Base-by-base conservation (phyloP, 2,329 filamentous ascomycete genomes). In the Thyridium curvatum region DNA sequence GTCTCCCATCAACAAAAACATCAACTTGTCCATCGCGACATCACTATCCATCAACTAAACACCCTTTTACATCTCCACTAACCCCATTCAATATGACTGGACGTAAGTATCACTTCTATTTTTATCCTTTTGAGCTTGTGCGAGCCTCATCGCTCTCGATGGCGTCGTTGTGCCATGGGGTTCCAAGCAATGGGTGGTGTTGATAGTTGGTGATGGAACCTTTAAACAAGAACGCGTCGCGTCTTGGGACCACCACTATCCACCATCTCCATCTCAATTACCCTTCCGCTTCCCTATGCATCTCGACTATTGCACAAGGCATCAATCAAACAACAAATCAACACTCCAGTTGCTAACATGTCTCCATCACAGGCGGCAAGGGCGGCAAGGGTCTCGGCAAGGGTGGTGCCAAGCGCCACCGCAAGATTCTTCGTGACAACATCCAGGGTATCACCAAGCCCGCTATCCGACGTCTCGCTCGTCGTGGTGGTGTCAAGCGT, bases 401-500 rank as follows among this genome's bases (percentile, higher is more conserved):
- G 83, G 90, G 90, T 53, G 90, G 90, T 69, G 91, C 91, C 72
- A 97, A 96, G 86, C 90, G 90, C 72, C 90, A 96, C 76, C 84
- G 91, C 63, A 96, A 96, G 86, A 96, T 96, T 77, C 80, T 96
- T 69, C 88, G 90, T 72, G 90, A 95, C 85, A 96, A 95, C 86
- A 96, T 96, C 65, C 90, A 96, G 77, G 90, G 90, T 74, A 96
- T 96, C 65, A 96, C 90, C 63, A 96, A 96, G 86, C 90, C 90
- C 59, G 90, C 90, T 60, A 96, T 96, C 72, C 85, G 90, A 61
- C 90, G 90, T 94, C 89, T 96, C 66, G 90, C 90, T 52, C 90
- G 90, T 74, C 89, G 90, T 93, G 90, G 90, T 71, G 90, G 90
- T 90, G 90, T 96, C 79, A 96, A 96, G 87, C 90, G 90, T 94